Percentiles rank a stretch among this genome's conserved stretches.
Evolutionary conservation across 1,284 basidiomycete genomes (phyloP).

Genomic region (Ustilago tritici): DNA sequence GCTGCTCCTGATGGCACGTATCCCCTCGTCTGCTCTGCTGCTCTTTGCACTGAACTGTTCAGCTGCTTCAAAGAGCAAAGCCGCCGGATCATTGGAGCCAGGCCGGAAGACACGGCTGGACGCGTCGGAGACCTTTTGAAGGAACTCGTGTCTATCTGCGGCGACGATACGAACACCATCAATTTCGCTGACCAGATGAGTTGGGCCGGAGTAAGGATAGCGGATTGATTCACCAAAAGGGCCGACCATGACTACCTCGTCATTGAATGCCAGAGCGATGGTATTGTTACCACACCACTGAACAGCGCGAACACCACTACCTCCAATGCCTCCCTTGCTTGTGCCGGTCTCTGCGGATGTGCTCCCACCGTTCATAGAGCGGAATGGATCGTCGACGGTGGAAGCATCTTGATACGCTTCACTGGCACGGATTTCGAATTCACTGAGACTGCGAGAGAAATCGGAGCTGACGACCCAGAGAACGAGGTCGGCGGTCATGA

Average conservation of each 20-base stretch:
- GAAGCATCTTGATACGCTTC: conserved; percentile 51
- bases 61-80: conserved; percentile 91
- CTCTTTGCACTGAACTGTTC: conserved; percentile 85
- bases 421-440: conserved; percentile 74
- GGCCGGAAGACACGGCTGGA: conserved; percentile 77
- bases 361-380: conserved; percentile 7
- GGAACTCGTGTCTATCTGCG: conserved; percentile 83
- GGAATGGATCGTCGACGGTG: conserved; percentile 35
- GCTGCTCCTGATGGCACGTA: conserved; percentile 82
- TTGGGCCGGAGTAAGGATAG: conserved; percentile 82
- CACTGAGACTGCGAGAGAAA: conserved; percentile 87
- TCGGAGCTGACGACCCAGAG: conserved; percentile 94
- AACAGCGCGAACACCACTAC: conserved; percentile 69
- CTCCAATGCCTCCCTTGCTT: conserved; percentile 51
- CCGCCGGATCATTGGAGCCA: conserved; percentile 89
- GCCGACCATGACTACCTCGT: conserved; percentile 85
- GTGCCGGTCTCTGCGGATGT: neutral
- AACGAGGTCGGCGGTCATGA: conserved; percentile 79
- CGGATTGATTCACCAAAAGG: conserved; percentile 90
- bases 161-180: conserved; percentile 88
- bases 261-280: conserved; percentile 85
- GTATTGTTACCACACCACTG: conserved; percentile 98
- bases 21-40: conserved; percentile 91
- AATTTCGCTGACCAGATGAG: conserved; percentile 83
- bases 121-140: conserved; percentile 80